Percentiles rank a stretch among this genome's conserved stretches.
Conservation (phyloP, 306 rosid species). For the Vicia sativa region DNA sequence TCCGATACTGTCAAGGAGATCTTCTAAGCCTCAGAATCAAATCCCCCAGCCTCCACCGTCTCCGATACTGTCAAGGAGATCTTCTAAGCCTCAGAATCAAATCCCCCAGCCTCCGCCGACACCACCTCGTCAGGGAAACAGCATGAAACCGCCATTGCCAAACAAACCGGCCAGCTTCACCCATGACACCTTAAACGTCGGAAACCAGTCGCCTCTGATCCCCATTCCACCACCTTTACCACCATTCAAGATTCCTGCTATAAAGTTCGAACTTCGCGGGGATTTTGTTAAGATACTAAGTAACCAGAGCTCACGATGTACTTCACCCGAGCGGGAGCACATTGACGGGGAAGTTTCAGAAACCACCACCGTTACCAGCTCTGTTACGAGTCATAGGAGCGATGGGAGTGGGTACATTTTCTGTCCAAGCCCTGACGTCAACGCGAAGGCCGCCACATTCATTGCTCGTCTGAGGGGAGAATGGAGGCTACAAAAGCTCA, state of each 20-base stretch:
- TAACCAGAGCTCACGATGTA: slow-evolving; percentile 64
- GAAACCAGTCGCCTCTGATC: slow-evolving; percentile 58
- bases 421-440: slow-evolving; percentile 92
- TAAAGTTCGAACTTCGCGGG: slow-evolving; percentile 52
- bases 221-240: slow-evolving; percentile 70
- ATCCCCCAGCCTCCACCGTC: slow-evolving; percentile 48
- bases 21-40: slow-evolving; percentile 42
- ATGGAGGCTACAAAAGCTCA: slow-evolving; percentile 52
- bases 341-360: slow-evolving; percentile 31
- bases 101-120: slow-evolving; percentile 41
- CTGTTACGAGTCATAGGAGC: slow-evolving; percentile 34
- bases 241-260: slow-evolving; percentile 56
- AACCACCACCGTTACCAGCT: not conserved
- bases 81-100: slow-evolving; percentile 42
- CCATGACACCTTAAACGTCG: slow-evolving; percentile 40
- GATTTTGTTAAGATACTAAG: slow-evolving; percentile 62
- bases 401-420: slow-evolving; percentile 42
- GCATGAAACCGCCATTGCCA: slow-evolving; percentile 68
- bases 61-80: slow-evolving; percentile 47
- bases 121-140: slow-evolving; percentile 14
- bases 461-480: slow-evolving; percentile 48
- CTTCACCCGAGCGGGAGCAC: slow-evolving; percentile 64
- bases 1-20: slow-evolving; percentile 45
- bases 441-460: slow-evolving; percentile 52
- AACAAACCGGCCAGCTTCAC: slow-evolving; percentile 30